Base-by-base conservation (phyloP, 441 rosid genomes). In the Pelargonium myrrhifolium region DNA sequence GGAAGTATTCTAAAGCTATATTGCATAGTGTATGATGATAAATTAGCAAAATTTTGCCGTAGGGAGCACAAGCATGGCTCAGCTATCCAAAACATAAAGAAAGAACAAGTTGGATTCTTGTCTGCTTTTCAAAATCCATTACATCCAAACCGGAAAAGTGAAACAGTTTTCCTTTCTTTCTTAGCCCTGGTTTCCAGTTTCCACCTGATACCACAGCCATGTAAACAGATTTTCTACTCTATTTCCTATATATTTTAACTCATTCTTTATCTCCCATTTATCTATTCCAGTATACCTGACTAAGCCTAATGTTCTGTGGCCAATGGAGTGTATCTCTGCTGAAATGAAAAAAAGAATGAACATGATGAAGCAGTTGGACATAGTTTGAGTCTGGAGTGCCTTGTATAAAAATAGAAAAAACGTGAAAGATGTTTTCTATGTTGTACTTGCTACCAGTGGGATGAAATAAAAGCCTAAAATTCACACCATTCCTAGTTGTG, bases 251-350 rank as follows among this genome's bases (percentile, higher is more conserved):
- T 15, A 6, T 51, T 43, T 14, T 11, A 11, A 10, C 56, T 51
- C 56, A 51, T 51, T 51, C 37, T 31, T 1, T 31, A 31, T 15
- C 20, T 6, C 15, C 17, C 56, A 51, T 51, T n/a, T 51, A 1
- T 51, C 17, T 51, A 12, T 51, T 51, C 56, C 20, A 15, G 4
- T 17, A 51, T 51, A 15, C 1, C 7, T n/a, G 6, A n/a, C 6
- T n/a, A 12, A 51, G 56, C 18, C 56, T 15, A 17, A 51, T 14
- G 56, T 5, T 51, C 56, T 14, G 56, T 15, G 21, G 18, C 17
- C 56, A 15, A 51, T 51, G 56, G 17, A 51, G 56, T 51, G 56
- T 51, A 51, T 51, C 56, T 51, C 17, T 51, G 56, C 21, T 51
- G 56, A 6, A 51, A n/a, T 14, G 56, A 51, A n/a, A 12, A 14